phyloP scores from a whole-genome alignment of 2,329 filamentous ascomycete species.

The Gliomastix tumulicola region DNA sequence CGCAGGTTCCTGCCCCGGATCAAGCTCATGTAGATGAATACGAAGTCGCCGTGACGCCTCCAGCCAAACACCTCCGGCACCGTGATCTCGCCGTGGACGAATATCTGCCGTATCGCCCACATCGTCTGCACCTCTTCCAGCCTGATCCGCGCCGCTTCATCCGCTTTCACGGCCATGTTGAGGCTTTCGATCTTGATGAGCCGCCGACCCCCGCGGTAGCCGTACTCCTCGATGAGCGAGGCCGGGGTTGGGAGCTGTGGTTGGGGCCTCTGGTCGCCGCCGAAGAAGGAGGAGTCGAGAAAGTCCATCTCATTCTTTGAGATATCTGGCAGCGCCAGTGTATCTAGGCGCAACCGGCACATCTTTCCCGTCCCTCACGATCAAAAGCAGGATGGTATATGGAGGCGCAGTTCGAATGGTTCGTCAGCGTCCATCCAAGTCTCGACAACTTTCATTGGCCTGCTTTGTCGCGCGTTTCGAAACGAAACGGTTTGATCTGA shows the following conservation, averaged over 20 bases:
- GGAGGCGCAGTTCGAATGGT: too few relatives aligned
- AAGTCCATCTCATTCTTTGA: conserved; percentile 2
- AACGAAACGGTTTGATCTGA: too few relatives aligned
- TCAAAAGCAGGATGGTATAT: too few relatives aligned
- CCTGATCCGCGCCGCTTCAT: not conserved
- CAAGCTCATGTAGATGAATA: conserved; percentile 3
- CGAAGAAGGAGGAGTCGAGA: conserved; percentile 3
- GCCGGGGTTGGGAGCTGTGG: conserved; percentile 3
- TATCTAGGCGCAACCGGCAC: too few relatives aligned
- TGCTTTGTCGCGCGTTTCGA: too few relatives aligned
- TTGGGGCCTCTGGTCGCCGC: too few relatives aligned
- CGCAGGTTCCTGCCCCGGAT: not conserved
- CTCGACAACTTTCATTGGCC: too few relatives aligned
- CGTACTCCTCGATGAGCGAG: conserved; percentile 1
- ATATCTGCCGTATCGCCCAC: conserved; percentile 1
- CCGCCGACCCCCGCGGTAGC: not conserved
- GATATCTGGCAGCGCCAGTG: conserved; percentile 3
- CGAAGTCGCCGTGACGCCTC: conserved; percentile 1
- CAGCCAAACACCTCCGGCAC: conserved; percentile 4
- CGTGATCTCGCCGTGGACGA: conserved; percentile 1
- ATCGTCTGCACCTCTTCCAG: conserved; percentile 4
- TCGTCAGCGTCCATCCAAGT: too few relatives aligned
- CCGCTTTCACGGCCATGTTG: conserved; percentile 1
- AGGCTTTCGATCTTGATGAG: not conserved
- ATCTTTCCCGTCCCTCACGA: too few relatives aligned